Evolutionary conservation across 306 rosid genomes (phyloP), one percentile per base, ranked within the genome.

Genomic region (Cicer arietinum): DNA sequence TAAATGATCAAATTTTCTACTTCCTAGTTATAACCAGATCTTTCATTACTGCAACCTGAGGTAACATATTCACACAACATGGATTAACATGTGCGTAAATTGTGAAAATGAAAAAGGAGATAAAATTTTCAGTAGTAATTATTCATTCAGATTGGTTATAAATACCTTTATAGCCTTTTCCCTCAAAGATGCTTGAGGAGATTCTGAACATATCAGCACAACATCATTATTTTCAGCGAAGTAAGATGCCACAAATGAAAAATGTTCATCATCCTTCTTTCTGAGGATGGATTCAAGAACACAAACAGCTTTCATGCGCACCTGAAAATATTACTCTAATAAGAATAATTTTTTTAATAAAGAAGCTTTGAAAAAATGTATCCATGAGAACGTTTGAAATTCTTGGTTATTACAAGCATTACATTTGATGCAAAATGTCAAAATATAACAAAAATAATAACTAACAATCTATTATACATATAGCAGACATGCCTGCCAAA

Each of bases 271-370:
- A 56, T 88, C 98, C 82, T 81, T 86, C 85, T 76, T 92, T 82
- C 99, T 88, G 52, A 95, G 81, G 71, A 95, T 86, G 79, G 99
- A 61, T 75, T 95, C 99, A 41, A 95, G 98, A 73, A 92, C 89
- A 78, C 99, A 95, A 53, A 88, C 84, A 80, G 99, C 97, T 92
- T 95, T 95, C 98, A 92, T 90, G 80, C 98, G 99, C 73, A 90
- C 97, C 99, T 94, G 93, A 75, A 73, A 77, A 82, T 10, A 35
- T 60, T 44, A 80, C 63, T 74, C 11, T 13, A 7, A 47, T 63
- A 45, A 79, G 43, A 53, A 16, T 37, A 41, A 46, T 5, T 12
- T 13, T 67, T 67, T 46, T 20, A 9, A 5, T 3, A 30, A 39
- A 37, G 56, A 22, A 57, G 4, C 63, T 57, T 57, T 22, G 37